These are phyloP conservation scores for Aspergillus tubingensis DNA, from an alignment of 2,329 filamentous ascomycete genomes.

Conservation along the genomic window DNA sequence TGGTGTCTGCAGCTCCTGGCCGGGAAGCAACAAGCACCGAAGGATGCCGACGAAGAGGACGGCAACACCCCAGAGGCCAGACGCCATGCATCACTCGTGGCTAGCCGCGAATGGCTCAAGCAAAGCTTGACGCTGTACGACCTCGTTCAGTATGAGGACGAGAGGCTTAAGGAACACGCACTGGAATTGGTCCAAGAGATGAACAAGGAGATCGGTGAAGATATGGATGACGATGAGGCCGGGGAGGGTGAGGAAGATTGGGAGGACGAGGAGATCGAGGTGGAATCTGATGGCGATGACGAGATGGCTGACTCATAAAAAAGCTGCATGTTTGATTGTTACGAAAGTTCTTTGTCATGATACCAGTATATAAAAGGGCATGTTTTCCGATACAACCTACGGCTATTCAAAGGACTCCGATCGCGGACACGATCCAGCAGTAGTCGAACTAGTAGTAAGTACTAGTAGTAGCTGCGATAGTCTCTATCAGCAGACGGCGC, in stretches of 20 bases:
- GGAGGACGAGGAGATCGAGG: constrained; percentile 58
- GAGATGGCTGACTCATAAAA: constrained; percentile 57
- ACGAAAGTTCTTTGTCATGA: constrained; percentile 30
- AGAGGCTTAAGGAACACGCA: constrained; percentile 47
- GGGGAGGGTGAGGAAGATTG: constrained; percentile 57
- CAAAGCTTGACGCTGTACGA: constrained; percentile 79
- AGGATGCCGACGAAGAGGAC: constrained; percentile 34
- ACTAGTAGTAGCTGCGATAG: neutral
- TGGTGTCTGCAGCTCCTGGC: constrained; percentile 81
- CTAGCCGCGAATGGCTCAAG: constrained; percentile 79
- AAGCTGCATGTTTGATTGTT: constrained; percentile 26
- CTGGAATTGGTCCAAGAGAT: constrained; percentile 54
- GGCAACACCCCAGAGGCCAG: constrained; percentile 49
- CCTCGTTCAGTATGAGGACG: constrained; percentile 71
- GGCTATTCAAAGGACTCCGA: neutral
- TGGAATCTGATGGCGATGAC: constrained; percentile 52
- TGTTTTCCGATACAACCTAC: neutral
- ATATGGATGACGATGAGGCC: constrained; percentile 57
- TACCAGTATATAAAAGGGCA: constrained; percentile 31
- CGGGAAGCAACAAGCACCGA: constrained; percentile 46
- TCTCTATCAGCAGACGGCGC: constrained; percentile 19
- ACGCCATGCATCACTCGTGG: constrained; percentile 66
- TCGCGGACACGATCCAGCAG: neutral
- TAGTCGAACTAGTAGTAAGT: neutral
- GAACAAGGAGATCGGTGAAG: constrained; percentile 64